A percentile compares a stretch with the other conserved stretches of the same genome.
Conservation (phyloP, 108 stramenopile genomes). For the Cylindrotheca fusiformis region DNA sequence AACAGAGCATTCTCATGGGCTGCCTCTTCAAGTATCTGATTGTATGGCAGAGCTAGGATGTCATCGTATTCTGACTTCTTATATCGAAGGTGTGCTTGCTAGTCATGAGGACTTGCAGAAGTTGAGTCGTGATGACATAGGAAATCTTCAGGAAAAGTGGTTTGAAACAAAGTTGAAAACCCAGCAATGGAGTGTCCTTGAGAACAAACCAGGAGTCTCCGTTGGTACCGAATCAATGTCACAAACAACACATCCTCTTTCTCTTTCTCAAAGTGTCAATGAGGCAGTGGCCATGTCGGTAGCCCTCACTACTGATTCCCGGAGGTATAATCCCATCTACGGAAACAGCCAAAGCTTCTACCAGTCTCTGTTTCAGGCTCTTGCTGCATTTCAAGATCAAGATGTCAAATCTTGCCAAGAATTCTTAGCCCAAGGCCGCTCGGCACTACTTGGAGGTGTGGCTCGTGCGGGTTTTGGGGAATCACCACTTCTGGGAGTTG, state of each 20-base stretch:
- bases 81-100: constrained; percentile 25
- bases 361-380: constrained; percentile 11
- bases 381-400: constrained; percentile 13
- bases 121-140: not conserved
- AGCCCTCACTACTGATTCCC: no score
- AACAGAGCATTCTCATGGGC: not conserved
- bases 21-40: not conserved
- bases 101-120: not conserved
- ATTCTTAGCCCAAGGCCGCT: constrained; percentile 8
- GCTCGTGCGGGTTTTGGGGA: constrained; percentile 8
- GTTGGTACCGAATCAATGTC: no score
- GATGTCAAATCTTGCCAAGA: constrained; percentile 9
- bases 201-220: constrained; percentile 3
- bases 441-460: constrained; percentile 14
- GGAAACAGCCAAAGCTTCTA: constrained; percentile 19
- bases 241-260: no score
- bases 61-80: constrained; percentile 4
- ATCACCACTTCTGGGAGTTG: constrained; percentile 3
- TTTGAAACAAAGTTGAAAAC: constrained; percentile 48
- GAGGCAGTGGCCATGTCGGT: no score
- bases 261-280: no score
- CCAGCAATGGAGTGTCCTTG: constrained; percentile 15
- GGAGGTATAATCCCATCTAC: no score
- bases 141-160: constrained; percentile 54
- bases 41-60: constrained; percentile 19